Evolutionary conservation across 768 basidiomycete genomes (phyloP), one percentile per base, ranked within the genome.

Genomic region (Agaricus blazei): DNA sequence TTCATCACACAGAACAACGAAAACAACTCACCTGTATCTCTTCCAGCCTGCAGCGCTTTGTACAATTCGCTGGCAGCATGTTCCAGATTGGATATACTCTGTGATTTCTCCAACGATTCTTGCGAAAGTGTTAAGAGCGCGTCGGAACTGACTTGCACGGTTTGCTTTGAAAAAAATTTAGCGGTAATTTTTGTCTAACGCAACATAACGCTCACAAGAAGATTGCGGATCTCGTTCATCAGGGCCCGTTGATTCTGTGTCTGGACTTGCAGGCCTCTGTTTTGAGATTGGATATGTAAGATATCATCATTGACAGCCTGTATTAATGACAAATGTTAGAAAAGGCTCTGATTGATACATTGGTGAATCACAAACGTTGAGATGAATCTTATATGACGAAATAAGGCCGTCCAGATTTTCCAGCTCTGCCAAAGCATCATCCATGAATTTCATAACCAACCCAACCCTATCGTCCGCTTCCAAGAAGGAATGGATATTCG

Each of bases 271-370:
- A 99, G 75, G 60, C 97, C 97, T 46, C 95, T 83, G 66, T 96
- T 94, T 68, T 98, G 96, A 1, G 90, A 90, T 70, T 98, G 97
- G 63, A 99, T 99, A 66, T 84, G 94, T 6, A 81, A 82, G 52
- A 99, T 99, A 66, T 99, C 97, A 56, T 99, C 97, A 51, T 82
- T 83, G 38, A 97, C 96, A 53, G 91, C 89, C 96, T 98, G 62
- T 24, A 26, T 48, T 19, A 19, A 19, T 19, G 19, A 19, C 28
- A n/a, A 8, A 41, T 38, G 49, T 51, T 44, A 38, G 31, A 47
- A 15, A 36, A 38, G 19, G 24, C 48, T 51, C 60, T 28, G 54
- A 43, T 38, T 26, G 14, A 23, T 34, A 26, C 27, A 29, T n/a
- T 55, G 38, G 26, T 47, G 43, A 54, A 36, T 11, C 67, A 11